Evolutionary conservation across 1,284 basidiomycete species (phyloP).

Genomic region (Crucibulum cyathiforme): DNA sequence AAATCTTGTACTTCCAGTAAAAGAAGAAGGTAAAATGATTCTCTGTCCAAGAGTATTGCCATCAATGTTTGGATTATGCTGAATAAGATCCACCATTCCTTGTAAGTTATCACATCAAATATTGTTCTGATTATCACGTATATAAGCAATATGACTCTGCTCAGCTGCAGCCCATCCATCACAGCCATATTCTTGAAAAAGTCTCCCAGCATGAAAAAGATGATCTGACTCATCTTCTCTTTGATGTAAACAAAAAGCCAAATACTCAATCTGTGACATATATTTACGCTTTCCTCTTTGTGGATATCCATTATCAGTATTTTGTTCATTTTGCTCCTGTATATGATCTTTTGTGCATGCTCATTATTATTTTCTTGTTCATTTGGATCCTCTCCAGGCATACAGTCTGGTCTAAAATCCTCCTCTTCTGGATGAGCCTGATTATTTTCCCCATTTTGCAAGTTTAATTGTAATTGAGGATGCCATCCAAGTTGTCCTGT

Average conservation of each 20-base stretch:
- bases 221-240: conserved; percentile 13
- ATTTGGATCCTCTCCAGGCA: neutral
- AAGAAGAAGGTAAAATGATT: conserved; percentile 47
- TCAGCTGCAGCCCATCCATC: conserved; percentile 39
- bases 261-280: conserved; percentile 26
- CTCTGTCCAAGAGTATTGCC: conserved; percentile 37
- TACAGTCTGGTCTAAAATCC: neutral
- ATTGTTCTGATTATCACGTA: conserved; percentile 39
- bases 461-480: neutral
- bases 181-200: conserved; percentile 46
- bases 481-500: conserved; percentile 41
- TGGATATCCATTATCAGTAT: neutral
- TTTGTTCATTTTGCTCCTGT: neutral
- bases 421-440: neutral
- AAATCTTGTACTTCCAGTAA: conserved; percentile 38
- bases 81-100: conserved; percentile 41
- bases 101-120: conserved; percentile 41
- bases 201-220: conserved; percentile 35
- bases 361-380: conserved; percentile 20
- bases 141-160: conserved; percentile 32
- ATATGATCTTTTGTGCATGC: too few relatives aligned
- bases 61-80: conserved; percentile 19
- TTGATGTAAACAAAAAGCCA: conserved; percentile 27
- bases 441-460: too few relatives aligned
- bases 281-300: conserved; percentile 1